A percentile compares a stretch with the other conserved stretches of the same genome.
Conservation (phyloP, 2,329 filamentous ascomycete genomes). For the Colletotrichum sp. region DNA sequence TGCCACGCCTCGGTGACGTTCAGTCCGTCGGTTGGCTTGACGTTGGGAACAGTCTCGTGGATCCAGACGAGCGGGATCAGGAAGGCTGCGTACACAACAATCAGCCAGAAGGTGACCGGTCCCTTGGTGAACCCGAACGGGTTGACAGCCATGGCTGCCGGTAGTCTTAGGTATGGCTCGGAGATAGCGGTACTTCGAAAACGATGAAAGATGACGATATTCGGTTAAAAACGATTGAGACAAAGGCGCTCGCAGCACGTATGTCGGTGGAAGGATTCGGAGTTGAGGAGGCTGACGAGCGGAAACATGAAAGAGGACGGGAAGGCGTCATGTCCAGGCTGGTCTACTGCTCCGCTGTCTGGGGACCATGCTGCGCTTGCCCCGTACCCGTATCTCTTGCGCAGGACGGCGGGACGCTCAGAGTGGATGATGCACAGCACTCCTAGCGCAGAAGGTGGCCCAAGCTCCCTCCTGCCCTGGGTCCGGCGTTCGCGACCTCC, state of each 20-base stretch:
- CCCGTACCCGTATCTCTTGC: not conserved
- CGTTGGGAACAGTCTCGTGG: conserved; percentile 75
- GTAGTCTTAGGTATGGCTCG: not conserved
- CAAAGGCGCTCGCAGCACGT: not conserved
- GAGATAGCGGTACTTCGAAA: not conserved
- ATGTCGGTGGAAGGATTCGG: not conserved
- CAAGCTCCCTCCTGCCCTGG: conserved; percentile 39
- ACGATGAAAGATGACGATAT: not conserved
- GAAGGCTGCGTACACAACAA: conserved; percentile 78
- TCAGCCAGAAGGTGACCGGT: conserved; percentile 82
- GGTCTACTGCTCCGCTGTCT: not conserved
- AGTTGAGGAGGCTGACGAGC: not conserved
- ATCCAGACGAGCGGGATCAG: conserved; percentile 74
- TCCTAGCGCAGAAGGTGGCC: conserved; percentile 19
- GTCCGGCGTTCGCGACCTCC: not conserved
- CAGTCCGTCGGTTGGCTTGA: conserved; percentile 65
- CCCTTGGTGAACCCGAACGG: conserved; percentile 79
- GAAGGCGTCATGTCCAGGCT: conserved; percentile 12
- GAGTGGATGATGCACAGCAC: not conserved
- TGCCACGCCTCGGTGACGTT: conserved; percentile 87
- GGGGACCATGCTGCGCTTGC: not conserved
- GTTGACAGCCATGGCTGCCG: conserved; percentile 32
- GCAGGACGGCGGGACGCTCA: not conserved
- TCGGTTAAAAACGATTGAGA: not conserved
- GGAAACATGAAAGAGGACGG: not conserved